Evolutionary conservation across 2,329 filamentous ascomycete species (phyloP).

Genomic region (Xylariaceae sp.): DNA sequence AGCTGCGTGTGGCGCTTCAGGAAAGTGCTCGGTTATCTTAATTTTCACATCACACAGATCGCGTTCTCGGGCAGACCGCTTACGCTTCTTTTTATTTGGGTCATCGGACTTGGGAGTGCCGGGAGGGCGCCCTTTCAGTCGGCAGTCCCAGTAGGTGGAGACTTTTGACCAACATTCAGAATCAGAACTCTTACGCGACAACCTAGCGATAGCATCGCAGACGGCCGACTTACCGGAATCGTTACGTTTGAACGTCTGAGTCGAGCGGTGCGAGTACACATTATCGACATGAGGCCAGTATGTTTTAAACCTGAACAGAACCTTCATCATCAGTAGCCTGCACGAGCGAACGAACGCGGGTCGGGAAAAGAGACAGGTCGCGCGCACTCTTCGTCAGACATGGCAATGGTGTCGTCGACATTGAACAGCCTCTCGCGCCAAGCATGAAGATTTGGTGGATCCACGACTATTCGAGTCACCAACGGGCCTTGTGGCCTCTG

Average conservation of each 20-base stretch:
- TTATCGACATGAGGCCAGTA: constrained; percentile 84
- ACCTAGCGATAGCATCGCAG: not conserved
- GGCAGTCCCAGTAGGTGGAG: constrained; percentile 80
- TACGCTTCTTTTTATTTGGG: constrained; percentile 76
- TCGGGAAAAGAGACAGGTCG: not conserved
- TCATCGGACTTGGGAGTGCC: constrained; percentile 76
- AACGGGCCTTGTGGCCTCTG: constrained; percentile 47
- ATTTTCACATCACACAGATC: constrained; percentile 85
- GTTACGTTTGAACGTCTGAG: constrained; percentile 74
- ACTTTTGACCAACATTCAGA: constrained; percentile 29
- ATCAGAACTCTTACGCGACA: no score
- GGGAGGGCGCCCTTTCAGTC: constrained; percentile 71
- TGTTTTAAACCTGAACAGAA: constrained; percentile 64
- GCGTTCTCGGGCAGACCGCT: constrained; percentile 66
- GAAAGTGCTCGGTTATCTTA: constrained; percentile 76
- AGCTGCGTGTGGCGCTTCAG: constrained; percentile 41
- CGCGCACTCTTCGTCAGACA: constrained; percentile 65
- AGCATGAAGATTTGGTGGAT: constrained; percentile 61
- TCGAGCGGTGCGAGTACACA: constrained; percentile 77
- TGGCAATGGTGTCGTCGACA: constrained; percentile 65
- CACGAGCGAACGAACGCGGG: no score
- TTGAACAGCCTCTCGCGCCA: constrained; percentile 72
- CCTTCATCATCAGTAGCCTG: no score
- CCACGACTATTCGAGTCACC: constrained; percentile 51
- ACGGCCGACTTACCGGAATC: constrained; percentile 47